Percentiles rank a stretch among this genome's conserved stretches.
These are phyloP conservation scores for Jamesozyma rosinii DNA, from an alignment of 805 yeast genomes.

Conservation along the genomic window DNA sequence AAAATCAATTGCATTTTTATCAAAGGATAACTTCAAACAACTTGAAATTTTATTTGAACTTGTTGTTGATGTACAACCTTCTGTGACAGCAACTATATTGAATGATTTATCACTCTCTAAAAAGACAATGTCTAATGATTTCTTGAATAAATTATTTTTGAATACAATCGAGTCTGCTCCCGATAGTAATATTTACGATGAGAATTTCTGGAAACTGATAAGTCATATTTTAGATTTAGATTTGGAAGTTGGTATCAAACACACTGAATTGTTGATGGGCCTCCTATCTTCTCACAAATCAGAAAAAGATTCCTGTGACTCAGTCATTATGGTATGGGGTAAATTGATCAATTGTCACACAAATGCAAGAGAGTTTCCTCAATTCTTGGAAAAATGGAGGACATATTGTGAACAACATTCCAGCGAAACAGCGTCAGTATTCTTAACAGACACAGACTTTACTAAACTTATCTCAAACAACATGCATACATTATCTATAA, in stretches of 20 bases:
- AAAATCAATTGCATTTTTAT: slow-evolving; percentile 15
- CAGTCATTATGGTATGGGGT: slow-evolving; percentile 15
- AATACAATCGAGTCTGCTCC: slow-evolving; percentile 8
- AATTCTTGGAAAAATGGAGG: slow-evolving; percentile 43
- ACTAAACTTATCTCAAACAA: slow-evolving; percentile 33
- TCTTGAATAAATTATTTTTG: slow-evolving; percentile 31
- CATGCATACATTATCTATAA: slow-evolving; percentile 38
- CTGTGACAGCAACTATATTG: slow-evolving; percentile 37
- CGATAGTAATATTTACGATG: neutral
- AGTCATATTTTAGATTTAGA: slow-evolving; percentile 43
- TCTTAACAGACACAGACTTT: slow-evolving; percentile 26
- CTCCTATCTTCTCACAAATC: slow-evolving; percentile 8
- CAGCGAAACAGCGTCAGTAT: slow-evolving; percentile 5
- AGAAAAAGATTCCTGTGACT: slow-evolving; percentile 2
- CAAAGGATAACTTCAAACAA: slow-evolving; percentile 18
- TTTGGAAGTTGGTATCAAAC: slow-evolving; percentile 47
- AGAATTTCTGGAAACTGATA: slow-evolving; percentile 39
- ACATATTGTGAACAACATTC: slow-evolving; percentile 10
- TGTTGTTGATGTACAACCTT: slow-evolving; percentile 34
- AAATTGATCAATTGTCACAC: slow-evolving; percentile 40
- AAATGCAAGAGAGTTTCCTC: slow-evolving; percentile 48
- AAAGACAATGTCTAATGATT: slow-evolving; percentile 44
- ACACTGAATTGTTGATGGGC: slow-evolving; percentile 19
- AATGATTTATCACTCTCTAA: slow-evolving; percentile 40
- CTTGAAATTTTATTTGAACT: slow-evolving; percentile 43